Conservation (phyloP, 495 filamentous ascomycete genomes). For the Trypethelium eluteriae region DNA sequence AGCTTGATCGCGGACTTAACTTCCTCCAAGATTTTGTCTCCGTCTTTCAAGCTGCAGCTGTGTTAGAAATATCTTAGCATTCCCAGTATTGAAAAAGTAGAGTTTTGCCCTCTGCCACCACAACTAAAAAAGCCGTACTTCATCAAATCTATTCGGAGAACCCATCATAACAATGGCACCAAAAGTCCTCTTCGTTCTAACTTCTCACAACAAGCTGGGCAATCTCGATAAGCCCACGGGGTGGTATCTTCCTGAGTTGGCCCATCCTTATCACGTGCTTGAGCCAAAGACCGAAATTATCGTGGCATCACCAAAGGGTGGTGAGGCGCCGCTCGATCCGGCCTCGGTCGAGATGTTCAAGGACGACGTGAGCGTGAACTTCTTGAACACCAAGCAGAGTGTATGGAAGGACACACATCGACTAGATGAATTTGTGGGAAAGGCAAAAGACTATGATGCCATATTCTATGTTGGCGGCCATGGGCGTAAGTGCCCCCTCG, state of each 20-base stretch:
- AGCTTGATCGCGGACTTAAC: too few species aligned
- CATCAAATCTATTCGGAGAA: background rate
- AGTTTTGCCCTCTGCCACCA: too few species aligned
- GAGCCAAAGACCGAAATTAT: slow-evolving; percentile 47
- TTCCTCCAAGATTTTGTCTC: too few species aligned
- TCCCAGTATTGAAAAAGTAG: too few species aligned
- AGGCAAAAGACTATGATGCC: slow-evolving; percentile 55
- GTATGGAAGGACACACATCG: slow-evolving; percentile 58
- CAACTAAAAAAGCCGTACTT: background rate
- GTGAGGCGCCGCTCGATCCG: slow-evolving; percentile 60
- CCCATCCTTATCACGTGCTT: slow-evolving; percentile 60
- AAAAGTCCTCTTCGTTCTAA: slow-evolving; percentile 63
- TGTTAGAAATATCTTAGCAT: too few species aligned
- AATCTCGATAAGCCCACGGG: slow-evolving; percentile 50
- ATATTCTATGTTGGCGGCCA: slow-evolving; percentile 71
- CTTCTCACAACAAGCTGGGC: slow-evolving; percentile 51
- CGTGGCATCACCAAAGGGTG: slow-evolving; percentile 61
- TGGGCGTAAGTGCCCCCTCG: slow-evolving; percentile 47
- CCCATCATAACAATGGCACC: slow-evolving; percentile 26
- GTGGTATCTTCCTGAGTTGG: slow-evolving; percentile 66
- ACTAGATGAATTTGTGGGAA: slow-evolving; percentile 45
- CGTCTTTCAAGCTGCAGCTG: too few species aligned
- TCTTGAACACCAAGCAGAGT: slow-evolving; percentile 45
- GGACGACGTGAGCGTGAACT: slow-evolving; percentile 47
- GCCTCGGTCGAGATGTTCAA: slow-evolving; percentile 54